Evolutionary conservation across 352 stramenopile species (phyloP).

Genomic region (Blastocystis sp.): DNA sequence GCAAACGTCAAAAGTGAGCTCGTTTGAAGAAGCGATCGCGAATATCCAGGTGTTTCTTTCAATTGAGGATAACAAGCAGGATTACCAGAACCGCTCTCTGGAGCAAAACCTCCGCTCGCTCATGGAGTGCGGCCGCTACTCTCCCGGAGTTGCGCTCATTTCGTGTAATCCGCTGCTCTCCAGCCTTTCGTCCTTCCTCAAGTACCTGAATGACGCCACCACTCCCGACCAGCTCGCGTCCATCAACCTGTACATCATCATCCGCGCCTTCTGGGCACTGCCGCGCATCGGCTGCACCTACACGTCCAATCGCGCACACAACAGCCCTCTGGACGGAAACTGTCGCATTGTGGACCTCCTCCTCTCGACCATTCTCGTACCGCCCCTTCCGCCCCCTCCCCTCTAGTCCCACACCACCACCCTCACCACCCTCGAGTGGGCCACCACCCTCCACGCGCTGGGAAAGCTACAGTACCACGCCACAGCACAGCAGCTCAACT

Average conservation of each 20-base stretch:
- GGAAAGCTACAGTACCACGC: conserved; percentile 13
- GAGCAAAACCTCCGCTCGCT: conserved; percentile 4
- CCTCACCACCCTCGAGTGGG: conserved; percentile 7
- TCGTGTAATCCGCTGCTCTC: background rate
- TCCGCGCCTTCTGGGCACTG: conserved; percentile 39
- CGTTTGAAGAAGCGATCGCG: conserved; percentile 36
- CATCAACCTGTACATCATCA: background rate
- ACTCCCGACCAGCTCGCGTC: conserved; percentile 12
- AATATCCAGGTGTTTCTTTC: background rate
- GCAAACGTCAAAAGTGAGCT: background rate
- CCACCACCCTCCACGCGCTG: conserved; percentile 11
- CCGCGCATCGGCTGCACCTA: conserved; percentile 57
- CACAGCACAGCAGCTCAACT: background rate
- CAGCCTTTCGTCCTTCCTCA: conserved; percentile 1
- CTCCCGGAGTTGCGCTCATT: conserved; percentile 23
- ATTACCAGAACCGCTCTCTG: conserved; percentile 42
- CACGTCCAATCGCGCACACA: background rate
- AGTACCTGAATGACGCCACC: conserved; percentile 4
- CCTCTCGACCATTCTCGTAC: background rate
- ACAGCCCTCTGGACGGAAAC: background rate
- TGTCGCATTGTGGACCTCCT: background rate
- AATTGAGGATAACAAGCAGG: background rate
- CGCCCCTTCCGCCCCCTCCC: background rate
- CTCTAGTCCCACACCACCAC: background rate
- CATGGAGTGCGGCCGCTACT: conserved; percentile 37